Evolutionary conservation across 1,139 yeast species (phyloP), one percentile per base, ranked within the genome.

Genomic region (Tardiomyces blankii): DNA sequence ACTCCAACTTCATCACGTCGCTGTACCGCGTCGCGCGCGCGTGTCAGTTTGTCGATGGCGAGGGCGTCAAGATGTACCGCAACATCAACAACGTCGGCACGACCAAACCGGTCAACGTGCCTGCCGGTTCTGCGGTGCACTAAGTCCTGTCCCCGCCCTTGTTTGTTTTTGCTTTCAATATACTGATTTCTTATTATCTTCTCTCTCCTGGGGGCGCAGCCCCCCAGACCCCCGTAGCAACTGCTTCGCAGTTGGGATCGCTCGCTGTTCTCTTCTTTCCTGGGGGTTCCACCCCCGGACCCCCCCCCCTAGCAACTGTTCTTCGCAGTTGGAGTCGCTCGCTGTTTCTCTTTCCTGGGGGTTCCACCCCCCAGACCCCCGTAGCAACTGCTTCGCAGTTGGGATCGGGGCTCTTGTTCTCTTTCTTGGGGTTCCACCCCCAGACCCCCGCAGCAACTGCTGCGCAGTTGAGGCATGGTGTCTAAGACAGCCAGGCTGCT

Each of bases 31-130:
- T 78, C 47, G 72, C 78, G 42, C 78, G 94, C 67, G 60, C 74
- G 55, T 85, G 95, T 64, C 93, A 85, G 65, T 85, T 77, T 59
- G 89, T 86, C 49, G 95, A 85, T 53, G 94, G 87, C 56, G 81
- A 78, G 52, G 94, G 89, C 48, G 80, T 84, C 50, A 66, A 72
- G 69, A 83, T 84, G 91, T 84, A 72, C 66, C 77, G 93, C 70
- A 84, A 83, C 65, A 67, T 72, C 59, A 84, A 84, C 67, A 68
- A 69, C 50, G 62, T 71, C 46, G 82, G 82, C 53, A 30, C 35
- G n/a, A 14, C n/a, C 35, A 30, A 30, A 30, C 35, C 35, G 16
- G 35, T 30, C 16, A 30, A 21, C 25, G 35, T 30, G 35, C 35
- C 35, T 4, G 25, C 35, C 9, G 16, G 35, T 30, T 12, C 35